A percentile compares a stretch with the other conserved stretches of the same genome.
phyloP scores from a whole-genome alignment of 208 protist species.

The Wallacemonas sp. region DNA sequence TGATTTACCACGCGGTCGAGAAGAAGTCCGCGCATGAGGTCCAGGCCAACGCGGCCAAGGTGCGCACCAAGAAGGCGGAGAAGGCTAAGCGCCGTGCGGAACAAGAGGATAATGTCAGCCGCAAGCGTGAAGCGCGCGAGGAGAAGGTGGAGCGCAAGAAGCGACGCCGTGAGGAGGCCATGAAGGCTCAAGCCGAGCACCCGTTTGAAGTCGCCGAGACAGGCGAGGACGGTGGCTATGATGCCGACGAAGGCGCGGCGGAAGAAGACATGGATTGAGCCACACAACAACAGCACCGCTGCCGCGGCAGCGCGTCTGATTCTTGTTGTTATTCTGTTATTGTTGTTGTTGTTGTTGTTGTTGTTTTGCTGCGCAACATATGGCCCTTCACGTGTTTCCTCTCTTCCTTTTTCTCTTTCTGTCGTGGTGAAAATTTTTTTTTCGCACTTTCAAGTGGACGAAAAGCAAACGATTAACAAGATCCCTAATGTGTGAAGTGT shows the following conservation, averaged over 20 bases:
- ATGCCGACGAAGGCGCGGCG: constrained; percentile 35
- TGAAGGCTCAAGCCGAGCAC: constrained; percentile 61
- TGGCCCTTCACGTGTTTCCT: not conserved
- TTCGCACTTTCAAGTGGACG: too few species aligned
- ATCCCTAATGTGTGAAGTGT: too few species aligned
- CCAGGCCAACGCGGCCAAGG: constrained; percentile 66
- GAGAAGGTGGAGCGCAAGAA: constrained; percentile 71
- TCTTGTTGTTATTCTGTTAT: not conserved
- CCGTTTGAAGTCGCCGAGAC: constrained; percentile 68
- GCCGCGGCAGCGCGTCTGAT: not conserved
- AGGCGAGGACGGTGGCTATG: constrained; percentile 56
- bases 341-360: not conserved
- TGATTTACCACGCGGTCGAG: constrained; percentile 77
- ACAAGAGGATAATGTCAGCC: constrained; percentile 84
- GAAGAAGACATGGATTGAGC: constrained; percentile 2
- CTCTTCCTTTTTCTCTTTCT: not conserved
- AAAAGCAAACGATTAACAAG: too few species aligned
- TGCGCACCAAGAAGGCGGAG: constrained; percentile 63
- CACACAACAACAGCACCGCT: not conserved
- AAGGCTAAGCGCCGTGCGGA: constrained; percentile 73
- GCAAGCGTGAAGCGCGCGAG: constrained; percentile 52
- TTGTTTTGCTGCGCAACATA: not conserved
- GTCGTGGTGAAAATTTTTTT: too few species aligned
- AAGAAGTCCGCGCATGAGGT: constrained; percentile 72
- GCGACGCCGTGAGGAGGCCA: constrained; percentile 57